Evolutionary conservation across 1,139 yeast species (phyloP).

Genomic region (Geotrichum europaeum): DNA sequence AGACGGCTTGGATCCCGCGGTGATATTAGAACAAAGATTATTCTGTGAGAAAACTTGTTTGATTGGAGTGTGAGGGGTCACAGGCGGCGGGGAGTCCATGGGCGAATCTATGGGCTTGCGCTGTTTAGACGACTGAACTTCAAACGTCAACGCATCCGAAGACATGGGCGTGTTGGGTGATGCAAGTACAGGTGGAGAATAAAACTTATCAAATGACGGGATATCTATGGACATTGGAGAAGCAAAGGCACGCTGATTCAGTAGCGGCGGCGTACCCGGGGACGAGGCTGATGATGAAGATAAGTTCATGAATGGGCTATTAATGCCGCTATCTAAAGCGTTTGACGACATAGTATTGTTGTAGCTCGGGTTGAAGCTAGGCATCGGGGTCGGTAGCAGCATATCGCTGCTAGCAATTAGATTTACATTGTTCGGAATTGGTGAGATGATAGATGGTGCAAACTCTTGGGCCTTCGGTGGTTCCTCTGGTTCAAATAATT

Average conservation of each 20-base stretch:
- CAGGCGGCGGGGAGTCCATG: background rate
- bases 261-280: background rate
- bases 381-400: background rate
- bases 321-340: background rate
- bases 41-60: slow-evolving; percentile 11
- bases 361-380: background rate
- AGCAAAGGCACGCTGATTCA: background rate
- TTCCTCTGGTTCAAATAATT: slow-evolving; percentile 13
- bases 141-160: background rate
- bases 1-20: background rate
- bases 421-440: background rate
- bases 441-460: background rate
- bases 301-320: background rate
- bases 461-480: background rate
- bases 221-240: slow-evolving; percentile 43
- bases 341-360: background rate
- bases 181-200: slow-evolving; percentile 25
- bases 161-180: slow-evolving; percentile 3
- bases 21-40: background rate
- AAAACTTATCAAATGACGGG: slow-evolving; percentile 42
- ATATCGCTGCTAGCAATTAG: background rate
- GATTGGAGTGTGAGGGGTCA: slow-evolving; percentile 11
- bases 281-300: background rate
- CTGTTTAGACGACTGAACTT: background rate
- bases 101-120: background rate